A percentile compares a stretch with the other conserved stretches of the same genome.
phyloP scores from a whole-genome alignment of 163 green algal genomes.

The Prototheca wickerhamii region DNA sequence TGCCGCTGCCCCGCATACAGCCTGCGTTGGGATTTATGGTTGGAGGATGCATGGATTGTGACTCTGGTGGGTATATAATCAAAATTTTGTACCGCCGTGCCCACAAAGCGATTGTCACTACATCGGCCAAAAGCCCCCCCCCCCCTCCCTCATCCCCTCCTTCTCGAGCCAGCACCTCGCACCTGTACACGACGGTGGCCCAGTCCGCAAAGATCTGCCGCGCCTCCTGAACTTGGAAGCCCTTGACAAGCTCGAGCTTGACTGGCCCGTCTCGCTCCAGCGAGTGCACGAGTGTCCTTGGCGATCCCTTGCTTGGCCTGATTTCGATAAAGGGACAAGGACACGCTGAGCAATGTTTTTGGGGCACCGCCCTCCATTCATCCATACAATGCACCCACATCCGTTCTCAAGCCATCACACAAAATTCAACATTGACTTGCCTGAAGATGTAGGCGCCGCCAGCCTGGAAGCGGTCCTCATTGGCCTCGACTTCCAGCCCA shows the following conservation, averaged over 20 bases:
- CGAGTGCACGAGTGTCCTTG: too few relatives aligned
- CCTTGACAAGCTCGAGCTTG: conserved; percentile 16
- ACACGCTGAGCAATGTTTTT: background rate
- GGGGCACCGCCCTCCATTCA: too few relatives aligned
- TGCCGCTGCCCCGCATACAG: conserved; percentile 35
- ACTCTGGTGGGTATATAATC: too few relatives aligned
- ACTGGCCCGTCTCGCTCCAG: too few relatives aligned
- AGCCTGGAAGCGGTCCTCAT: conserved; percentile 20
- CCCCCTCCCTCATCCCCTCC: background rate
- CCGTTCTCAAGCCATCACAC: background rate
- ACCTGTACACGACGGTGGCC: conserved; percentile 30
- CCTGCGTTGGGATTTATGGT: conserved; percentile 8
- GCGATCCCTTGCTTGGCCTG: too few relatives aligned
- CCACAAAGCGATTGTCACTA: too few relatives aligned
- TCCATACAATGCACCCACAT: too few relatives aligned
- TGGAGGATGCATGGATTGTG: background rate
- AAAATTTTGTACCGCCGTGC: too few relatives aligned
- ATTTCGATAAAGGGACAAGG: background rate
- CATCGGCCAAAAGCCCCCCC: background rate
- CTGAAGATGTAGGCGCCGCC: conserved; percentile 75
- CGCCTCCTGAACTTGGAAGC: conserved; percentile 46
- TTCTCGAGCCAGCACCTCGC: background rate
- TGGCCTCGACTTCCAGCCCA: conserved; percentile 20
- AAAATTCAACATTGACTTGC: background rate
- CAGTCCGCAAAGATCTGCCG: conserved; percentile 40